Evolutionary conservation across 1,284 basidiomycete species (phyloP).

Genomic region (Trichosporon sp.): DNA sequence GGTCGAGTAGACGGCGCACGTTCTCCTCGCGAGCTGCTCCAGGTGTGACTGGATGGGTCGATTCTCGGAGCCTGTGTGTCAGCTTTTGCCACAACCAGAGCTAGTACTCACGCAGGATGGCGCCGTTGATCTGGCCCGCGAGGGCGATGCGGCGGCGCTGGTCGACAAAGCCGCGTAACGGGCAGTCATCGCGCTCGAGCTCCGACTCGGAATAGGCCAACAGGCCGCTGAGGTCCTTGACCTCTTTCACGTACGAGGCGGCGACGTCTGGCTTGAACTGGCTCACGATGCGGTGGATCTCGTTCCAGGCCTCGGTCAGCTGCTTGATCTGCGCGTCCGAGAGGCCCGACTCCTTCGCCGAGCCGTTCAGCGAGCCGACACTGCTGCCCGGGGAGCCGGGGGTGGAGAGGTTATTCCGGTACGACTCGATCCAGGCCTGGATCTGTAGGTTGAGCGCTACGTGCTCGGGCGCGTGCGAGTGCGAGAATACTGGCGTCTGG

Average conservation of each 20-base stretch:
- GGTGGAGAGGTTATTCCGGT: constrained; percentile 38
- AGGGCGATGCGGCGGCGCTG: constrained; percentile 50
- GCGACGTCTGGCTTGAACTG: constrained; percentile 44
- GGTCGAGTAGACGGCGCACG: constrained; percentile 39
- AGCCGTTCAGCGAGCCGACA: constrained; percentile 17
- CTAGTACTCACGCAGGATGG: constrained; percentile 55
- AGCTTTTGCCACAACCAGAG: too few relatives aligned
- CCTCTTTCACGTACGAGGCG: constrained; percentile 51
- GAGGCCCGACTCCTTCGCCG: constrained; percentile 11
- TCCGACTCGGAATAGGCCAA: constrained; percentile 56
- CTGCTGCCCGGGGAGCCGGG: constrained; percentile 35
- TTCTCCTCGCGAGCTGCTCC: constrained; percentile 40
- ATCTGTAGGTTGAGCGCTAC: constrained; percentile 53
- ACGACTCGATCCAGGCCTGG: constrained; percentile 51
- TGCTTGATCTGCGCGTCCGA: constrained; percentile 39
- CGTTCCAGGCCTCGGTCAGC: constrained; percentile 39
- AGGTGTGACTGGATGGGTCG: constrained; percentile 38
- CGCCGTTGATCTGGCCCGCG: constrained; percentile 53
- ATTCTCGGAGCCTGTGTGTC: constrained; percentile 38
- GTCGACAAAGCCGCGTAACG: constrained; percentile 51
- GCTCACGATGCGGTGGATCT: constrained; percentile 27
- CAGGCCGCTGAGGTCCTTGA: constrained; percentile 54
- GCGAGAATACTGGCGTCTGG: constrained; percentile 39
- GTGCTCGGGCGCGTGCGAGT: constrained; percentile 42
- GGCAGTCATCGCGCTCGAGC: constrained; percentile 35